Conservation (phyloP, 306 rosid genomes). For the Lathyrus aphaca region DNA sequence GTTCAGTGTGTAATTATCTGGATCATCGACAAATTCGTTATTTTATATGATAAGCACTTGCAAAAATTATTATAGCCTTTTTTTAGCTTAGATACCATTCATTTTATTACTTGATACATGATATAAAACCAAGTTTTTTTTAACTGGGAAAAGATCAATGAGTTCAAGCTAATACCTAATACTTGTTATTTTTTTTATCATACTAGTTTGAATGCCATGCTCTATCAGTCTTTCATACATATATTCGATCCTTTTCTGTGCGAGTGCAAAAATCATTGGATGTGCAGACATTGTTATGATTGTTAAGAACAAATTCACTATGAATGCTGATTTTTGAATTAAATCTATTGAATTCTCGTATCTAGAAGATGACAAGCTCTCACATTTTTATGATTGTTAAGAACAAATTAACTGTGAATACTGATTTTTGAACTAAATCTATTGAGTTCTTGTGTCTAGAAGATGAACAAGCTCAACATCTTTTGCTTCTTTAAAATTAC, state of each 20-base stretch:
- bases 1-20: slow-evolving; percentile 25
- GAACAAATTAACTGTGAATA: slow-evolving; percentile 7
- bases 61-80: slow-evolving; percentile 21
- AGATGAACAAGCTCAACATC: slow-evolving; percentile 31
- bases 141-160: neutral
- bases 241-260: slow-evolving; percentile 24
- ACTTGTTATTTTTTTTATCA: slow-evolving; percentile 6
- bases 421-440: slow-evolving; percentile 7
- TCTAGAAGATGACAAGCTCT: no score
- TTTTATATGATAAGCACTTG: slow-evolving; percentile 31
- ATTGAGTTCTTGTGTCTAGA: slow-evolving; percentile 7
- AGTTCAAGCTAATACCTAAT: slow-evolving; percentile 26
- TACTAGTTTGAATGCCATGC: slow-evolving; percentile 11
- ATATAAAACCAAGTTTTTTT: slow-evolving; percentile 3
- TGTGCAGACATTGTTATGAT: neutral
- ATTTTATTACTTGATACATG: slow-evolving; percentile 8
- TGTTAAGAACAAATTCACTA: slow-evolving; percentile 1
- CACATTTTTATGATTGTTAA: neutral
- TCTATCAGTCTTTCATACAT: neutral
- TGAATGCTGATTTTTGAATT: slow-evolving; percentile 7
- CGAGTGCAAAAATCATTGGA: slow-evolving; percentile 17
- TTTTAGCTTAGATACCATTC: neutral
- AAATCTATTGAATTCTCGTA: neutral
- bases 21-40: slow-evolving; percentile 21
- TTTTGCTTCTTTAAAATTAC: slow-evolving; percentile 21